Evolutionary conservation across 495 filamentous ascomycete genomes (phyloP).

Genomic region (Penicillium steckii): DNA sequence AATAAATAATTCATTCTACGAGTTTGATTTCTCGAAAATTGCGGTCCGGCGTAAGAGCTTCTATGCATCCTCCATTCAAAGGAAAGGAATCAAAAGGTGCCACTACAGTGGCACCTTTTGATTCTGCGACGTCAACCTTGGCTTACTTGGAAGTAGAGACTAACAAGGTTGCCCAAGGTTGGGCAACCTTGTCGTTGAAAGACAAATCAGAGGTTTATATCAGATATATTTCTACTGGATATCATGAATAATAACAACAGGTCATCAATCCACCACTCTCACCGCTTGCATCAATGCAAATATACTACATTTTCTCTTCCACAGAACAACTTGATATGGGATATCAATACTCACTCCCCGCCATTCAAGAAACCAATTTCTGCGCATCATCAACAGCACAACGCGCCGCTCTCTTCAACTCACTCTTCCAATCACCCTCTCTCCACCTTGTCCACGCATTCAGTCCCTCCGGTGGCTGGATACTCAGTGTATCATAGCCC

Average conservation of each 20-base stretch:
- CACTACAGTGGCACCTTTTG: no score
- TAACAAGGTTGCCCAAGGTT: no score
- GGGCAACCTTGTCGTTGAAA: no score
- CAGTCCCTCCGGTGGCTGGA: constrained; percentile 79
- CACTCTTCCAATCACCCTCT: constrained; percentile 63
- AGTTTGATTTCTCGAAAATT: not conserved
- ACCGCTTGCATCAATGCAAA: not conserved
- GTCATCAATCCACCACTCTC: not conserved
- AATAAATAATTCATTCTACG: no score
- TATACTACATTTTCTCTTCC: not conserved
- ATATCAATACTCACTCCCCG: not conserved
- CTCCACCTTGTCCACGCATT: constrained; percentile 73
- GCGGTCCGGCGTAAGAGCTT: no score
- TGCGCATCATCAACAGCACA: constrained; percentile 60
- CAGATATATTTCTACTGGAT: constrained; percentile 17
- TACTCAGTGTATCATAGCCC: constrained; percentile 89
- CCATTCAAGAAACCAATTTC: constrained; percentile 35
- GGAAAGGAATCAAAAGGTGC: no score
- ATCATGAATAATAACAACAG: not conserved
- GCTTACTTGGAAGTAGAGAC: no score
- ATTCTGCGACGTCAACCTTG: no score
- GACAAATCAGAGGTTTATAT: no score
- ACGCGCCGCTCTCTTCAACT: constrained; percentile 83
- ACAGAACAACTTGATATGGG: not conserved
- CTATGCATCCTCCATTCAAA: no score